Evolutionary conservation across 352 stramenopile genomes (phyloP).

Genomic region (Globisporangium uncinulatum): DNA sequence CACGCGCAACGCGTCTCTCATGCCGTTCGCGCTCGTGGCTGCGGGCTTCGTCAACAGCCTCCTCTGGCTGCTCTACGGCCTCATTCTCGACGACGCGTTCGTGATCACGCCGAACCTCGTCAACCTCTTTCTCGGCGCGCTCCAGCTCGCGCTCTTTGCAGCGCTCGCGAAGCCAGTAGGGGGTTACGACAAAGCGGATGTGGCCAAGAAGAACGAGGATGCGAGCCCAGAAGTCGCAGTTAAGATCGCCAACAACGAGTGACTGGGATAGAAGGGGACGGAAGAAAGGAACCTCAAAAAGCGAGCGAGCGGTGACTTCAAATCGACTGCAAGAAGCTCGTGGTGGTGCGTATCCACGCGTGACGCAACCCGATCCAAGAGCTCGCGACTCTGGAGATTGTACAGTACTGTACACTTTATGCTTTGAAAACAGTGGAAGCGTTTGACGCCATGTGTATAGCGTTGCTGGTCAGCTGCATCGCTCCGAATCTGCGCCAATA

Average conservation of each 20-base stretch:
- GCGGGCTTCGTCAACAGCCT: slow-evolving; percentile 39
- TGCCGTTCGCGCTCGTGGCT: slow-evolving; percentile 48
- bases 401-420: too few species aligned
- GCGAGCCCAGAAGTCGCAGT: slow-evolving; percentile 4
- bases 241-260: slow-evolving; percentile 5
- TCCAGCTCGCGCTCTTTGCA: slow-evolving; percentile 50
- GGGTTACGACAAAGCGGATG: slow-evolving; percentile 28
- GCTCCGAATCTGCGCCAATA: background rate
- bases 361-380: too few species aligned
- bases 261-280: too few species aligned
- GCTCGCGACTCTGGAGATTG: background rate
- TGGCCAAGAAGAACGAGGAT: background rate
- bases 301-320: too few species aligned
- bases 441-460: background rate
- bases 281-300: too few species aligned
- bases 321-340: too few species aligned
- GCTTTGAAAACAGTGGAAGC: background rate
- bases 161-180: slow-evolving; percentile 17
- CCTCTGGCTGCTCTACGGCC: slow-evolving; percentile 48
- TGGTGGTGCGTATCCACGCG: too few species aligned
- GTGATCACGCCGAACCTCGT: slow-evolving; percentile 55
- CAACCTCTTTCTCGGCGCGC: slow-evolving; percentile 46
- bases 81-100: slow-evolving; percentile 44
- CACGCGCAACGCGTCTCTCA: slow-evolving; percentile 28
- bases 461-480: background rate